Conservation (phyloP, 2,329 filamentous ascomycete genomes). For the Botryotinia calthae region DNA sequence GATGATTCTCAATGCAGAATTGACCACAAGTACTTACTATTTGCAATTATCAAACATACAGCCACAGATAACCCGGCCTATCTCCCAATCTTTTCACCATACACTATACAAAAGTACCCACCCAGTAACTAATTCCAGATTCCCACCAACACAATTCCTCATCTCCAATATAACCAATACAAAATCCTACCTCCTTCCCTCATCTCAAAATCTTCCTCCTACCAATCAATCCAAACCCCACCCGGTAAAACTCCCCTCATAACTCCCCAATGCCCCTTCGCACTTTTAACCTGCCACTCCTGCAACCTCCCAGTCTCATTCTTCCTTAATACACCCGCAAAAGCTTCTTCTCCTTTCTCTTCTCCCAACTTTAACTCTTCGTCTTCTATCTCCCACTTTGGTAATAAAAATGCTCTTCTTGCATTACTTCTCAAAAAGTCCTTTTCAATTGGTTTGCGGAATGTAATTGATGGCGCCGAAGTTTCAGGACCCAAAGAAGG, state of each 20-base stretch:
- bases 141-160: background rate
- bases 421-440: slow-evolving; percentile 74
- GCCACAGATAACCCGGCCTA: background rate
- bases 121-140: background rate
- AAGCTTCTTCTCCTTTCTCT: slow-evolving; percentile 43
- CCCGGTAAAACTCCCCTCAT: slow-evolving; percentile 83
- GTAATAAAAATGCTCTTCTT: slow-evolving; percentile 67
- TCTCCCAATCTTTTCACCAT: background rate
- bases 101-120: background rate
- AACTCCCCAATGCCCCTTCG: slow-evolving; percentile 82
- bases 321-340: slow-evolving; percentile 50
- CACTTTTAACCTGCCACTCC: slow-evolving; percentile 71
- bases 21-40: background rate
- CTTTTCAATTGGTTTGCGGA: slow-evolving; percentile 60
- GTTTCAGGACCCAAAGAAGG: slow-evolving; percentile 1
- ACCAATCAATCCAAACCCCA: slow-evolving; percentile 87
- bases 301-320: slow-evolving; percentile 66
- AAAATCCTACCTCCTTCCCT: background rate
- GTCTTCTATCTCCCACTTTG: slow-evolving; percentile 63
- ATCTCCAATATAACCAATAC: background rate
- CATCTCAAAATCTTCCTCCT: slow-evolving; percentile 32
- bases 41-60: background rate
- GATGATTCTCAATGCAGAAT: background rate
- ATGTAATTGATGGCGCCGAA: slow-evolving; percentile 48
- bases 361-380: slow-evolving; percentile 25